Percentiles rank a stretch among this genome's conserved stretches.
Conservation (phyloP, 2,329 filamentous ascomycete genomes). For the Aspergillus puulaauensis region DNA sequence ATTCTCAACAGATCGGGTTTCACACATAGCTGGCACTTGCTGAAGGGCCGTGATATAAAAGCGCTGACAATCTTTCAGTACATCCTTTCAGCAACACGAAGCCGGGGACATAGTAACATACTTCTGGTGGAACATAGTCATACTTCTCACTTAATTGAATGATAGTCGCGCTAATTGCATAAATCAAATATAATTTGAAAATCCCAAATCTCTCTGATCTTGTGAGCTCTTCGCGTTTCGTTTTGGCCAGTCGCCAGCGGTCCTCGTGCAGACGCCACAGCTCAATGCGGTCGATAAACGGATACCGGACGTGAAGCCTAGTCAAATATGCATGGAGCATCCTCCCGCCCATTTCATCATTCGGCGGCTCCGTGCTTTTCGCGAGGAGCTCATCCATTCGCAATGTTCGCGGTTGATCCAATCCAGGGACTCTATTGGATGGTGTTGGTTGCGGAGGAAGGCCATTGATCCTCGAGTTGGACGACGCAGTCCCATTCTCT, state of each 20-base stretch:
- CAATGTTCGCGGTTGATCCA: conserved; percentile 29
- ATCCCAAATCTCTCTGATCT: conserved; percentile 45
- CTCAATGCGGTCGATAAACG: conserved; percentile 49
- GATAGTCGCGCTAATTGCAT: conserved; percentile 53
- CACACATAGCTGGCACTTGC: conserved; percentile 49
- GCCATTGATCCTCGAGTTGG: background rate
- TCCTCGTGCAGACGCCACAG: conserved; percentile 47
- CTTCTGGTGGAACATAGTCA: conserved; percentile 44
- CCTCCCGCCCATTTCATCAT: conserved; percentile 45
- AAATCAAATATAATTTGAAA: conserved; percentile 54
- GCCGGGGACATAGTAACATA: conserved; percentile 16
- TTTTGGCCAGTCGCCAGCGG: conserved; percentile 39
- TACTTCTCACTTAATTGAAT: conserved; percentile 50
- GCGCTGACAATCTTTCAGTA: conserved; percentile 31
- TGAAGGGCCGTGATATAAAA: conserved; percentile 53
- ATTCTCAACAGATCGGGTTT: conserved; percentile 51
- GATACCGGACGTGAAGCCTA: conserved; percentile 50
- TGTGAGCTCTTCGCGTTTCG: conserved; percentile 35
- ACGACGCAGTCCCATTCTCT: background rate
- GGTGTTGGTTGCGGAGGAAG: conserved; percentile 18
- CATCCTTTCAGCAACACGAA: background rate
- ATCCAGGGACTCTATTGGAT: background rate
- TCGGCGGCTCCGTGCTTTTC: conserved; percentile 47
- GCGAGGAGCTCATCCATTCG: conserved; percentile 45
- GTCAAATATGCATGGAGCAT: conserved; percentile 49